Evolutionary conservation across 805 yeast species (phyloP).

Genomic region (Wickerhamomyces sydowiorum): DNA sequence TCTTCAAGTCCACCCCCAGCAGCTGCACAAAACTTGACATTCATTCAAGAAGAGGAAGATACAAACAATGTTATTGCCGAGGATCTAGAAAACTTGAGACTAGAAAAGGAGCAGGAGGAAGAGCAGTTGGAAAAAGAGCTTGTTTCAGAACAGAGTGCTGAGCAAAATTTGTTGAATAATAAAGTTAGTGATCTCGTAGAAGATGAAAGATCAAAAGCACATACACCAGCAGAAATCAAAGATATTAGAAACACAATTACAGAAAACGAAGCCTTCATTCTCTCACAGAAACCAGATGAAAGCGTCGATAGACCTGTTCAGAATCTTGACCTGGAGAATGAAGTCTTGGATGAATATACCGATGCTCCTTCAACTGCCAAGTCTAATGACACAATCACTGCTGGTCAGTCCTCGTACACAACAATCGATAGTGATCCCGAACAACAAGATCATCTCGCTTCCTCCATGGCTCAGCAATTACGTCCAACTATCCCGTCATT

Average conservation of each 20-base stretch:
- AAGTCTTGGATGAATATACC: slow-evolving; percentile 7
- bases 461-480: slow-evolving; percentile 40
- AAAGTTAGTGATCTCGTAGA: too few species aligned
- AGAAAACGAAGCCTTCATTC: background rate
- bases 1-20: background rate
- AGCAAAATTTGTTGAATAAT: background rate
- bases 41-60: slow-evolving; percentile 13
- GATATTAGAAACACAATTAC: background rate
- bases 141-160: background rate
- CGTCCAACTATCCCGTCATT: slow-evolving; percentile 33
- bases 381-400: slow-evolving; percentile 13
- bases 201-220: too few species aligned
- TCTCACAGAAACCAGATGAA: too few species aligned
- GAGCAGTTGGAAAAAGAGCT: slow-evolving; percentile 8
- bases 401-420: slow-evolving; percentile 16
- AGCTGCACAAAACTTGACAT: slow-evolving; percentile 6
- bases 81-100: slow-evolving; percentile 5
- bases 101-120: slow-evolving; percentile 8
- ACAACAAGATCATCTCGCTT: slow-evolving; percentile 6
- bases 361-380: slow-evolving; percentile 22
- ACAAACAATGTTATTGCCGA: background rate
- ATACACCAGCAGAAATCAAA: background rate
- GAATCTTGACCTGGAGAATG: background rate
- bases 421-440: slow-evolving; percentile 15
- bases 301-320: background rate